A percentile compares a stretch with the other conserved stretches of the same genome.
phyloP scores from a whole-genome alignment of 805 yeast species.

The Sugiyamaella valdiviana region DNA sequence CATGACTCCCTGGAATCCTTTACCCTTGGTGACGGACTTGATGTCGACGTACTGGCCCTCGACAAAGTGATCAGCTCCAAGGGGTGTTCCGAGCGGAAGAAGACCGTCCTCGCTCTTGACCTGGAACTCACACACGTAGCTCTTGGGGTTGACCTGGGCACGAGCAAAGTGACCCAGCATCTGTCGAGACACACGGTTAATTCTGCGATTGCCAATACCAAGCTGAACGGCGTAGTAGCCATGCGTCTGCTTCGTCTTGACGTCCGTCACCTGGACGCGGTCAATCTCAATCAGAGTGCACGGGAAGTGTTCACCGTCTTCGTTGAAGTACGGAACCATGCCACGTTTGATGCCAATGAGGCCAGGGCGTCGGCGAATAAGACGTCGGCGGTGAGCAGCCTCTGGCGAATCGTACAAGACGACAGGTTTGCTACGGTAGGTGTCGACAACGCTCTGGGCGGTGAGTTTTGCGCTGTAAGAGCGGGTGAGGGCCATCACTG shows the following conservation, averaged over 20 bases:
- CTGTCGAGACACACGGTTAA: slow-evolving; percentile 55
- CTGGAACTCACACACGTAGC: slow-evolving; percentile 67
- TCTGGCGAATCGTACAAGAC: slow-evolving; percentile 60
- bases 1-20: slow-evolving; percentile 98
- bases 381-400: slow-evolving; percentile 62
- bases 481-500: slow-evolving; percentile 7
- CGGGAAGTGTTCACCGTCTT: slow-evolving; percentile 61
- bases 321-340: slow-evolving; percentile 75
- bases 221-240: slow-evolving; percentile 84
- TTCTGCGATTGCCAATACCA: slow-evolving; percentile 69
- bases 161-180: slow-evolving; percentile 70
- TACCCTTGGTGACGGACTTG: slow-evolving; percentile 77
- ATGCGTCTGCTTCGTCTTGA: slow-evolving; percentile 61
- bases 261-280: slow-evolving; percentile 76
- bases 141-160: slow-evolving; percentile 82
- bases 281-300: slow-evolving; percentile 86
- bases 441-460: slow-evolving; percentile 27
- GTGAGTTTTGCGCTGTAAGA: slow-evolving; percentile 28
- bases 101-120: slow-evolving; percentile 61
- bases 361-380: slow-evolving; percentile 75
- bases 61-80: slow-evolving; percentile 78
- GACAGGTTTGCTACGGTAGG: slow-evolving; percentile 39
- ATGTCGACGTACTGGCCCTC: slow-evolving; percentile 81
- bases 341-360: slow-evolving; percentile 79
- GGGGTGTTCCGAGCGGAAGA: slow-evolving; percentile 67